phyloP scores from a whole-genome alignment of 768 basidiomycete species.

The Hortiboletus flavorubellus region DNA sequence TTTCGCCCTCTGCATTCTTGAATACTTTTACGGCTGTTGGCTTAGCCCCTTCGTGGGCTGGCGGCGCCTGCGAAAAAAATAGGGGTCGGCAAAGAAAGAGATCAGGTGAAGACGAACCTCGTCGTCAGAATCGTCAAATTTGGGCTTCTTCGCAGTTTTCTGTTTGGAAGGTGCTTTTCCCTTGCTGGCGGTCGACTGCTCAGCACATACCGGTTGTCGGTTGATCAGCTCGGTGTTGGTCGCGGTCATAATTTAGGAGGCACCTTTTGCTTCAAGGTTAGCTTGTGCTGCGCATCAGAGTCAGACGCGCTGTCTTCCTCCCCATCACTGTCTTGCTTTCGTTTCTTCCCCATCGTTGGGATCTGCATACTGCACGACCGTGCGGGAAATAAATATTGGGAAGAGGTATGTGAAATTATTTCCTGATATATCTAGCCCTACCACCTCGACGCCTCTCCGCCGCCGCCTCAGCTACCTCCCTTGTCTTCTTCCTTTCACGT shows the following conservation, averaged over 20 bases:
- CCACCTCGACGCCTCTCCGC: conserved; percentile 6
- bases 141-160: conserved; percentile 38
- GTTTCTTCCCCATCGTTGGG: conserved; percentile 15
- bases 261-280: conserved; percentile 15
- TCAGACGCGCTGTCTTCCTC: conserved; percentile 18
- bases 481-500: conserved; percentile 14
- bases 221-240: neutral
- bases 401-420: conserved; percentile 20
- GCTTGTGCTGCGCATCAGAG: conserved; percentile 12
- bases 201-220: neutral
- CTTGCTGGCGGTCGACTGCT: conserved; percentile 3
- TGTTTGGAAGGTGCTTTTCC: conserved; percentile 12
- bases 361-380: neutral
- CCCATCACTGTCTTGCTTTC: conserved; percentile 16
- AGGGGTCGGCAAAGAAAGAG: conserved; percentile 13
- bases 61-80: conserved; percentile 12
- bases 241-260: neutral
- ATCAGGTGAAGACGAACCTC: conserved; percentile 6
- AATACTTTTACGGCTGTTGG: conserved; percentile 5
- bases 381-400: conserved; percentile 3
- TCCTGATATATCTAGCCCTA: conserved; percentile 32
- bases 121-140: conserved; percentile 10
- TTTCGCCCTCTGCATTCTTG: conserved; percentile 33
- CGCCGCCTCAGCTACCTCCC: conserved; percentile 1
- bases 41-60: conserved; percentile 1